These are phyloP conservation scores for Krasilnikovozyma curviuscula DNA, from an alignment of 768 basidiomycete genomes.

Conservation along the genomic window DNA sequence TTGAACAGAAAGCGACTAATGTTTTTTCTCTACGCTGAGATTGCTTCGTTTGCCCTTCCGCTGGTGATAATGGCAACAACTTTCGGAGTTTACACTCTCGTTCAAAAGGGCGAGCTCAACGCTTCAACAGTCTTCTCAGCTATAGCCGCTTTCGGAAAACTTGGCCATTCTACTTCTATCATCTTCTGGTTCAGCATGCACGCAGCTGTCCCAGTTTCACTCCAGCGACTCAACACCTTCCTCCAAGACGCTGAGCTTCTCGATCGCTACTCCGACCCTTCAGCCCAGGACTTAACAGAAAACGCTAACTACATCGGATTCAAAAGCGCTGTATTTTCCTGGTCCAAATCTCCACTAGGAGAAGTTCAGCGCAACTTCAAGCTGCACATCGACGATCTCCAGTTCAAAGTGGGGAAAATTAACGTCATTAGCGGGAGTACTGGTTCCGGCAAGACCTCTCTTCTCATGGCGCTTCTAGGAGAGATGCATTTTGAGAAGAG, in stretches of 20 bases:
- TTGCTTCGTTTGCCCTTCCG: too few relatives aligned
- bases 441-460: slow-evolving; percentile 25
- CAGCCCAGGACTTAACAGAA: too few relatives aligned
- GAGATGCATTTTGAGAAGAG: slow-evolving; percentile 30
- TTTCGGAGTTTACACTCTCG: slow-evolving; percentile 32
- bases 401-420: slow-evolving; percentile 26
- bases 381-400: slow-evolving; percentile 23
- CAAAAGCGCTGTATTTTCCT: slow-evolving; percentile 23
- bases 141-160: slow-evolving; percentile 7
- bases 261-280: slow-evolving; percentile 19
- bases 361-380: slow-evolving; percentile 24
- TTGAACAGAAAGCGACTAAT: slow-evolving; percentile 39
- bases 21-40: too few relatives aligned
- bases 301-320: slow-evolving; percentile 22
- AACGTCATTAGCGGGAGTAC: slow-evolving; percentile 30
- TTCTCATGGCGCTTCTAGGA: slow-evolving; percentile 26
- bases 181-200: too few relatives aligned
- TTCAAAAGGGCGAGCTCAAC: neutral
- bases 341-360: too few relatives aligned
- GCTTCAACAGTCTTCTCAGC: too few relatives aligned
- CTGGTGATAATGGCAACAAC: slow-evolving; percentile 47
- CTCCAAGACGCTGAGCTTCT: slow-evolving; percentile 26
- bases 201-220: too few relatives aligned
- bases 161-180: too few relatives aligned
- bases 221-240: slow-evolving; percentile 40